Percentiles rank a stretch among this genome's conserved stretches.
phyloP scores from a whole-genome alignment of 2,329 filamentous ascomycete species.

The Ceratocystis variospora region DNA sequence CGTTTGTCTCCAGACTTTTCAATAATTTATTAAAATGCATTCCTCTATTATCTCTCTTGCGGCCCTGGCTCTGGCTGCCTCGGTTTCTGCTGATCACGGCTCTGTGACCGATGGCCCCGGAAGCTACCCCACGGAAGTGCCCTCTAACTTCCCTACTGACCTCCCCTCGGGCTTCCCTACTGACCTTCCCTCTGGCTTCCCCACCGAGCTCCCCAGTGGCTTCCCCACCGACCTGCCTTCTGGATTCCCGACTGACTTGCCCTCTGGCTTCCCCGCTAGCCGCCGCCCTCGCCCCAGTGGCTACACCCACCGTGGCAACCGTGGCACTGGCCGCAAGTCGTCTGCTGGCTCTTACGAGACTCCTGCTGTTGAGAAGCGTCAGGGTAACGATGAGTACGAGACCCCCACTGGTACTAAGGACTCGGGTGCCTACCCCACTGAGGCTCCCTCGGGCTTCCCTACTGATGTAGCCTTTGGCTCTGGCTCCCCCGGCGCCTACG shows the following conservation, averaged over 20 bases:
- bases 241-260: neutral
- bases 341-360: too few relatives aligned
- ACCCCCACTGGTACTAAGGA: neutral
- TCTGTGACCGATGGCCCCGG: neutral
- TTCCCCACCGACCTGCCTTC: neutral
- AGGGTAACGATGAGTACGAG: too few relatives aligned
- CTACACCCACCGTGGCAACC: neutral
- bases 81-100: constrained; percentile 8
- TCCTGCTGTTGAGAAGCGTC: too few relatives aligned
- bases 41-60: constrained; percentile 13
- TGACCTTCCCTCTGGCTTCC: constrained; percentile 1
- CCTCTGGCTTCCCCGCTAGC: neutral
- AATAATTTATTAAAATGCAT: constrained; percentile 12
- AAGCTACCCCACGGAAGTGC: neutral
- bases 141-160: constrained; percentile 8
- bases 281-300: constrained; percentile 8
- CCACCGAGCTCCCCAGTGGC: neutral
- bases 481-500: too few relatives aligned
- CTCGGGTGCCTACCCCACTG: neutral
- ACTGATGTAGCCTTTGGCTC: neutral
- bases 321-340: too few relatives aligned
- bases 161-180: constrained; percentile 7
- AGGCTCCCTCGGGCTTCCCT: neutral
- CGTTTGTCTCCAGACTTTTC: neutral
- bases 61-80: constrained; percentile 13